These are phyloP conservation scores for Biscogniauxia sp. DNA, from an alignment of 2,329 filamentous ascomycete species.

Conservation along the genomic window DNA sequence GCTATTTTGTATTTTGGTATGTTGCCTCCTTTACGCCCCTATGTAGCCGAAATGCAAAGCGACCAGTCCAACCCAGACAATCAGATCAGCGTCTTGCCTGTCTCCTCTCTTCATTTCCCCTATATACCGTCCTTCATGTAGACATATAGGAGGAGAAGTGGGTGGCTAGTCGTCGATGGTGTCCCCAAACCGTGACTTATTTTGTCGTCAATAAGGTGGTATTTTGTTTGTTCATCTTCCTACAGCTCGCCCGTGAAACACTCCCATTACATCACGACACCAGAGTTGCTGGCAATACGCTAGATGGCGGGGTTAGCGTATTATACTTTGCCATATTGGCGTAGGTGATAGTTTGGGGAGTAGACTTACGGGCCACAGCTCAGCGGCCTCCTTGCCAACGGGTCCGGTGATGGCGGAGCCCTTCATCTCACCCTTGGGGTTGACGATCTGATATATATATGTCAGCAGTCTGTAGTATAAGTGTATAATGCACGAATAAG, in stretches of 20 bases:
- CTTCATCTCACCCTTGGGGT: constrained; percentile 99
- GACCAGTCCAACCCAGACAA: constrained; percentile 41
- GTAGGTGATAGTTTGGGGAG: background rate
- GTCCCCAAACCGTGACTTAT: constrained; percentile 29
- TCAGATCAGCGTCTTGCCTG: constrained; percentile 6
- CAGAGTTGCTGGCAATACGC: constrained; percentile 99
- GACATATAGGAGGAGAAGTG: constrained; percentile 12
- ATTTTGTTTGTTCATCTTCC: constrained; percentile 18
- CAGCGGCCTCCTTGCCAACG: constrained; percentile 99
- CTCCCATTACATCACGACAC: constrained; percentile 90
- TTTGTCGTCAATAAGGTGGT: constrained; percentile 24
- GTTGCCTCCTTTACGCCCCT: constrained; percentile 51
- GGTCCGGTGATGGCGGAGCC: constrained; percentile 98
- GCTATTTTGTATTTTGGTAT: constrained; percentile 49
- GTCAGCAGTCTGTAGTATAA: constrained; percentile 40
- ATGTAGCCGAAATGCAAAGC: constrained; percentile 51
- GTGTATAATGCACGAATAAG: background rate
- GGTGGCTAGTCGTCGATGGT: constrained; percentile 19
- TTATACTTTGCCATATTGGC: background rate
- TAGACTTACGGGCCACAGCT: constrained; percentile 90
- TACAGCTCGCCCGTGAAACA: constrained; percentile 21
- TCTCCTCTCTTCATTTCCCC: constrained; percentile 8
- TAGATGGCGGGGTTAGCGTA: constrained; percentile 41
- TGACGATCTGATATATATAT: constrained; percentile 73
- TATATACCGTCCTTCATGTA: constrained; percentile 6